Conservation (phyloP, 2,329 filamentous ascomycete species). For the Calonectria pauciramosa region DNA sequence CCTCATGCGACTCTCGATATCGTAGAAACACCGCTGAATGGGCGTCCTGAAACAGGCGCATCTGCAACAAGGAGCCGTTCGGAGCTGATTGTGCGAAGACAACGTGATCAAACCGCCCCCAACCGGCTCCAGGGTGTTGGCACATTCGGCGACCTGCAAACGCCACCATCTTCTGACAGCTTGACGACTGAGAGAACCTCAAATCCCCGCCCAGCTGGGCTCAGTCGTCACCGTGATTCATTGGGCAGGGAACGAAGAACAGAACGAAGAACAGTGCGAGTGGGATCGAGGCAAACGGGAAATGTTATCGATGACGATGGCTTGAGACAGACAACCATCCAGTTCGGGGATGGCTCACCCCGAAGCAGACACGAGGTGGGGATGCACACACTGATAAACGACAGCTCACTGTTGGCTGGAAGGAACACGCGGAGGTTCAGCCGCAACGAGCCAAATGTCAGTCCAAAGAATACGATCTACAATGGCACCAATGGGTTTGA, state of each 20-base stretch:
- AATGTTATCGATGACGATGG: constrained; percentile 14
- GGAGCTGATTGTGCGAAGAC: constrained; percentile 22
- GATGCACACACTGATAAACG: constrained; percentile 26
- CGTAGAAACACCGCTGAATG: constrained; percentile 3
- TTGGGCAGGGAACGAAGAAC: constrained; percentile 19
- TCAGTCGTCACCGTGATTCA: not conserved
- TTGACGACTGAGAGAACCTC: constrained; percentile 18
- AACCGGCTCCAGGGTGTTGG: constrained; percentile 4
- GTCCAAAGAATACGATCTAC: constrained; percentile 31
- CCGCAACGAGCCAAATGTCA: constrained; percentile 28
- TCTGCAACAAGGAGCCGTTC: constrained; percentile 24
- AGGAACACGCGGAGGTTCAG: constrained; percentile 22
- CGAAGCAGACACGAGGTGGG: constrained; percentile 21
- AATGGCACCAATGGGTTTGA: constrained; percentile 25
- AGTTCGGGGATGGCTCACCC: constrained; percentile 20
- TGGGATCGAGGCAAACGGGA: constrained; percentile 6
- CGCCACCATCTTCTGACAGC: constrained; percentile 45
- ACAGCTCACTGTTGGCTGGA: constrained; percentile 21
- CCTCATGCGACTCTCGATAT: not conserved
- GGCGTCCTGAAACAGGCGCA: constrained; percentile 12
- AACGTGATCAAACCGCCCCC: not conserved
- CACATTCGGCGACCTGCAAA: constrained; percentile 31
- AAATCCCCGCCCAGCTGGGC: not conserved
- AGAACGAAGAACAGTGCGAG: constrained; percentile 13
- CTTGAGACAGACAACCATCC: constrained; percentile 31